A percentile compares a stretch with the other conserved stretches of the same genome.
Conservation (phyloP, 1,284 basidiomycete species). For the Boletellus deceptivus region DNA sequence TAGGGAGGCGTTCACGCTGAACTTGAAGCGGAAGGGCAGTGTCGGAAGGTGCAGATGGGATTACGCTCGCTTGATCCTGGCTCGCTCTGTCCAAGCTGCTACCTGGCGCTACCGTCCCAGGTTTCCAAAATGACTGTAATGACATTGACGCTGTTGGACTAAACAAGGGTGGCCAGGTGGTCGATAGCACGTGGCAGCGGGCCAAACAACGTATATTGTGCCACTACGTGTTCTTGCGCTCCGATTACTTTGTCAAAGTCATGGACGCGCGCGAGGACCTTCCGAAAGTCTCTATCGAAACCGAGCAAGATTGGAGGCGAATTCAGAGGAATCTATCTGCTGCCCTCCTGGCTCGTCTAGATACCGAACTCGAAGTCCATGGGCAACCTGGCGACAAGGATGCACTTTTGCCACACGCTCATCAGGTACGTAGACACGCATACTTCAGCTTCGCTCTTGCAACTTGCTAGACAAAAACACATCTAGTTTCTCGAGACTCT, state of each 20-base stretch:
- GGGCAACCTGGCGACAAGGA: slow-evolving; percentile 41
- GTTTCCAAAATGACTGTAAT: slow-evolving; percentile 74
- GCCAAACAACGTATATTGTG: slow-evolving; percentile 13
- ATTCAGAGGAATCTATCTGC: slow-evolving; percentile 51
- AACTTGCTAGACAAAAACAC: not conserved
- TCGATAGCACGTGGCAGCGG: not conserved
- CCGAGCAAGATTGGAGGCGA: slow-evolving; percentile 59
- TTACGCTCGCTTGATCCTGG: slow-evolving; percentile 68
- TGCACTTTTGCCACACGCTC: slow-evolving; percentile 45
- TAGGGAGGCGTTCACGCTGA: slow-evolving; percentile 81
- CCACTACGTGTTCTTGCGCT: too few species aligned
- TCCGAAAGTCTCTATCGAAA: slow-evolving; percentile 61
- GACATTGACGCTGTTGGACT: slow-evolving; percentile 21
- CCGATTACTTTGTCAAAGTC: too few species aligned
- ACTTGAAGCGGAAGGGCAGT: slow-evolving; percentile 62
- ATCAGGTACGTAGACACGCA: slow-evolving; percentile 40
- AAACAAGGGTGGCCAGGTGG: not conserved
- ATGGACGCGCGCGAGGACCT: slow-evolving; percentile 53
- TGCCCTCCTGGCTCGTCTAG: slow-evolving; percentile 44
- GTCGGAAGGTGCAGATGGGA: slow-evolving; percentile 63
- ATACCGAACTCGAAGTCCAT: slow-evolving; percentile 39
- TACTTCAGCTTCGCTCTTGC: not conserved
- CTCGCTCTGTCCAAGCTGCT: slow-evolving; percentile 83
- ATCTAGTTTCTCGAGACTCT: slow-evolving; percentile 58
- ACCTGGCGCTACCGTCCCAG: slow-evolving; percentile 82